These are phyloP conservation scores for Pseudocercospora macadamiae DNA, from an alignment of 2,329 filamentous ascomycete species.

Conservation along the genomic window DNA sequence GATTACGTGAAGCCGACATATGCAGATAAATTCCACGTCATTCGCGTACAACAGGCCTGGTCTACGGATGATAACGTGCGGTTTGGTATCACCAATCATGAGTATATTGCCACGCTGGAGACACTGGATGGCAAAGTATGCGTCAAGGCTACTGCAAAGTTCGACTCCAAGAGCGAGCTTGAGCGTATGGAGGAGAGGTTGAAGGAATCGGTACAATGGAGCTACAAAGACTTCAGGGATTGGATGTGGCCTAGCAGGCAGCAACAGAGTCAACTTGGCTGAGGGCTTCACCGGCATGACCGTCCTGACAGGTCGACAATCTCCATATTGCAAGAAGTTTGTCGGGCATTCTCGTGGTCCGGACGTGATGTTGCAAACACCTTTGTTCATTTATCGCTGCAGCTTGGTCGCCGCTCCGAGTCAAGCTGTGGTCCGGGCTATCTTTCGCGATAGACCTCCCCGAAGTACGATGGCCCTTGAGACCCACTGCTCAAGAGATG, in stretches of 20 bases:
- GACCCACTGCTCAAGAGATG: no score
- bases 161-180: constrained; percentile 28
- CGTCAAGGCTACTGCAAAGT: constrained; percentile 54
- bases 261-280: constrained; percentile 15
- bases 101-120: constrained; percentile 59
- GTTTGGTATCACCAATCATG: constrained; percentile 38
- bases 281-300: no score
- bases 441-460: no score
- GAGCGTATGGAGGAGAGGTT: constrained; percentile 27
- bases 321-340: no score
- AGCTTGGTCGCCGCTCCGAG: no score
- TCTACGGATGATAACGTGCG: constrained; percentile 27
- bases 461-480: no score
- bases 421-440: no score
- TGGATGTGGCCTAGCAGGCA: constrained; percentile 40
- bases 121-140: constrained; percentile 57
- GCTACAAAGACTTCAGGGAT: constrained; percentile 35
- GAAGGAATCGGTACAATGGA: constrained; percentile 27
- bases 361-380: no score
- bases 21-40: constrained; percentile 65
- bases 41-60: constrained; percentile 52
- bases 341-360: no score
- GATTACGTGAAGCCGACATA: constrained; percentile 65
- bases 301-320: no score
- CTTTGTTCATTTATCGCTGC: no score